phyloP scores from a whole-genome alignment of 768 basidiomycete genomes.

The Lyophyllum semitale region DNA sequence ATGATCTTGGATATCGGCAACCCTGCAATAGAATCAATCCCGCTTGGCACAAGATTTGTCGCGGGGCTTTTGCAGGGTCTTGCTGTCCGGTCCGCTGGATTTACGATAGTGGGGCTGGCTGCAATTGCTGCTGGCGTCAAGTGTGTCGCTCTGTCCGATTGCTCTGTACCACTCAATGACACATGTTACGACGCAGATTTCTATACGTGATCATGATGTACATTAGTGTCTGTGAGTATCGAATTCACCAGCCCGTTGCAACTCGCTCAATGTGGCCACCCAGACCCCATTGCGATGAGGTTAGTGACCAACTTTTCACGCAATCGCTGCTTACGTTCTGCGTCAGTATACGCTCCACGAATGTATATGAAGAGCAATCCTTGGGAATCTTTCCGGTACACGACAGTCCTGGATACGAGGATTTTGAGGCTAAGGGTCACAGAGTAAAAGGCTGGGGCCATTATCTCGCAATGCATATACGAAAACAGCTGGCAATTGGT shows the following conservation, averaged over 20 bases:
- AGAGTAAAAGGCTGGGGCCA: conserved; percentile 71
- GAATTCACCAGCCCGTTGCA: neutral
- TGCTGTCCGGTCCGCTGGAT: conserved; percentile 87
- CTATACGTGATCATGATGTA: conserved; percentile 95
- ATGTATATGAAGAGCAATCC: conserved; percentile 92
- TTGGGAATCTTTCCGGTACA: conserved; percentile 72
- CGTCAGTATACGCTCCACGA: conserved; percentile 80
- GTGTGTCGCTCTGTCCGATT: conserved; percentile 40
- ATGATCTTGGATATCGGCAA: conserved; percentile 87
- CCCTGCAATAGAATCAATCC: conserved; percentile 65
- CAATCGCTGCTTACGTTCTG: neutral
- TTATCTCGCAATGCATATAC: conserved; percentile 82
- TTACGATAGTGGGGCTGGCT: conserved; percentile 70
- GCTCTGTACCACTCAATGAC: neutral
- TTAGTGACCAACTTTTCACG: conserved; percentile 21
- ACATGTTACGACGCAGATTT: conserved; percentile 55
- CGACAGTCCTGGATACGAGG: conserved; percentile 48
- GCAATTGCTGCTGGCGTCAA: conserved; percentile 88
- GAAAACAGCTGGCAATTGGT: conserved; percentile 92
- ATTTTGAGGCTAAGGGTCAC: conserved; percentile 45
- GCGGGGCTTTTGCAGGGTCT: conserved; percentile 78
- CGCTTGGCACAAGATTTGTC: conserved; percentile 67
- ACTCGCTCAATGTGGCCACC: neutral
- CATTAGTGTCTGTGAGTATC: conserved; percentile 70
- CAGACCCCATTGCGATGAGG: conserved; percentile 85